phyloP scores from a whole-genome alignment of 257 asterid species.

The Coffea eugenioides region DNA sequence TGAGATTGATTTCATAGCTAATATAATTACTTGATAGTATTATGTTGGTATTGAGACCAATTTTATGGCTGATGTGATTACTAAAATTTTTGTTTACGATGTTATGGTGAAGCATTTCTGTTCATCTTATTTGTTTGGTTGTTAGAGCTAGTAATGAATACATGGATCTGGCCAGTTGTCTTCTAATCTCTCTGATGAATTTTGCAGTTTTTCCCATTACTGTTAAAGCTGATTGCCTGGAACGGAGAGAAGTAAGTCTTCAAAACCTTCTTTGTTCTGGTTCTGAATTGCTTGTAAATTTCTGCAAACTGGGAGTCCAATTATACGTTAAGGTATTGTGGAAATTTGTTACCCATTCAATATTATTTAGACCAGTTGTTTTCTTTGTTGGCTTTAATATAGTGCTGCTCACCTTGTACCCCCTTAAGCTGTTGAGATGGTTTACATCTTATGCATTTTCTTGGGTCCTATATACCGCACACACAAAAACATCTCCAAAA shows the following conservation, averaged over 20 bases:
- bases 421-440: not conserved
- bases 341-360: not conserved
- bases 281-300: not conserved
- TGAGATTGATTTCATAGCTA: conserved; percentile 13
- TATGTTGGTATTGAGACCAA: conserved; percentile 12
- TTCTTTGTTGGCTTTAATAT: not conserved
- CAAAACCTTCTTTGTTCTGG: not conserved
- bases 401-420: not conserved
- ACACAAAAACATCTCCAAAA: not conserved
- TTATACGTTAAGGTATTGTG: not conserved
- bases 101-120: not conserved
- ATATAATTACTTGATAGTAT: not conserved
- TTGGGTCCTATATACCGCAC: not conserved
- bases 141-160: not conserved
- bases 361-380: not conserved
- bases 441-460: not conserved
- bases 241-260: conserved; percentile 84
- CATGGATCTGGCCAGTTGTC: conserved; percentile 6
- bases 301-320: not conserved
- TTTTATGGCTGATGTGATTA: not conserved
- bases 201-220: conserved; percentile 85
- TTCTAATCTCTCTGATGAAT: conserved; percentile 32
- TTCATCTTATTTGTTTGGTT: not conserved
- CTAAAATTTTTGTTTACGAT: not conserved
- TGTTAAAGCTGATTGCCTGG: conserved; percentile 95